Conservation (phyloP, 371 early-diverging fungal genomes). For the Mortierella sp. region DNA sequence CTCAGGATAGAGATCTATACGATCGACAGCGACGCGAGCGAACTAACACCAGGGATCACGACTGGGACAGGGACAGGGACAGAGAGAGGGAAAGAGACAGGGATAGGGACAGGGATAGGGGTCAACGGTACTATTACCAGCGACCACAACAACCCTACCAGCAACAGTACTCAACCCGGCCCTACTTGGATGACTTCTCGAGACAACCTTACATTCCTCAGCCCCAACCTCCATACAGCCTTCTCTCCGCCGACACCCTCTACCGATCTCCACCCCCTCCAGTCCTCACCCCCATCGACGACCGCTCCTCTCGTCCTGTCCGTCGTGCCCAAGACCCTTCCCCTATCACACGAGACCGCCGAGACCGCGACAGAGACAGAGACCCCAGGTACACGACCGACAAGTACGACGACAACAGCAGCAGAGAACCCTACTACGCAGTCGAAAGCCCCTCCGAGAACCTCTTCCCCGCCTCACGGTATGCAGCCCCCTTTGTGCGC, state of each 20-base stretch:
- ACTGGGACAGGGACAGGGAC: constrained; percentile 1
- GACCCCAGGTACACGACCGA: not conserved
- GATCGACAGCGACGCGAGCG: constrained; percentile 29
- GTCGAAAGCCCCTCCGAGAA: constrained; percentile 5
- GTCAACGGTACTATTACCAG: not conserved
- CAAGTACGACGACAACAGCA: not conserved
- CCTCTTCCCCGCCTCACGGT: constrained; percentile 50
- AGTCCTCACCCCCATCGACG: not conserved
- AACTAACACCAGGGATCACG: not conserved
- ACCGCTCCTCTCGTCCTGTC: not conserved
- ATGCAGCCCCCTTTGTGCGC: constrained; percentile 48
- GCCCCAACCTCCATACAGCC: not conserved
- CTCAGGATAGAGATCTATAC: constrained; percentile 35
- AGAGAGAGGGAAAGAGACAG: constrained; percentile 10
- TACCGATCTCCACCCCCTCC: constrained; percentile 9
- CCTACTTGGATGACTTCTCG: constrained; percentile 1
- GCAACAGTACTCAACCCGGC: not conserved
- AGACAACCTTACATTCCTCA: not conserved
- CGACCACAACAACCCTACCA: not conserved
- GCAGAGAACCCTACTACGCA: not conserved
- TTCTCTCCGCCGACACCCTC: not conserved
- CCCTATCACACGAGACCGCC: constrained; percentile 13
- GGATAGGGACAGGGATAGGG: not conserved
- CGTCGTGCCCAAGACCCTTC: not conserved
- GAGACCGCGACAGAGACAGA: not conserved